Percentiles rank a stretch among this genome's conserved stretches.
These are phyloP conservation scores for Acacia crassicarpa DNA, from an alignment of 306 rosid species.

Conservation along the genomic window DNA sequence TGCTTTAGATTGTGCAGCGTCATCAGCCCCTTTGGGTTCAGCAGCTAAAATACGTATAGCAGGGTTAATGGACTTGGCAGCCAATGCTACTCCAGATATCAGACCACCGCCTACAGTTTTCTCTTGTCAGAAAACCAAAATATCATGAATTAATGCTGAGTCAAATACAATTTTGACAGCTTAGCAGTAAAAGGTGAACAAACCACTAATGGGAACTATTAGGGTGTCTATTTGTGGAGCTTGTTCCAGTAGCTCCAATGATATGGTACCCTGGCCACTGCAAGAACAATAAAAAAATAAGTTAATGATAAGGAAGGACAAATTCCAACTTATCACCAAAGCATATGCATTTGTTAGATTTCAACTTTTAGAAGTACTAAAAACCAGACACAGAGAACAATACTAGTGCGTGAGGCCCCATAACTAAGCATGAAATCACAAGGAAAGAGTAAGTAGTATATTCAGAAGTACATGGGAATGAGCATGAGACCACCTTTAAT, in stretches of 20 bases:
- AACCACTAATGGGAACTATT: slow-evolving; percentile 87
- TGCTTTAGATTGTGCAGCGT: slow-evolving; percentile 86
- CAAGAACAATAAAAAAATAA: slow-evolving; percentile 39
- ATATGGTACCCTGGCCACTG: slow-evolving; percentile 93
- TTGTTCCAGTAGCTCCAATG: slow-evolving; percentile 85
- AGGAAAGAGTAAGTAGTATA: background rate
- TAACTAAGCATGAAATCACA: slow-evolving; percentile 2
- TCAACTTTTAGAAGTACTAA: slow-evolving; percentile 8
- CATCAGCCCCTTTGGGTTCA: slow-evolving; percentile 88
- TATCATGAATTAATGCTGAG: background rate
- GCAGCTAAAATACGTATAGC: slow-evolving; percentile 76
- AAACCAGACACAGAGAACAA: slow-evolving; percentile 6
- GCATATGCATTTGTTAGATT: slow-evolving; percentile 13
- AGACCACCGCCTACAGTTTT: slow-evolving; percentile 79
- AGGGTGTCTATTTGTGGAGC: slow-evolving; percentile 71
- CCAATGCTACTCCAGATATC: slow-evolving; percentile 88
- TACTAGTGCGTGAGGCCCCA: background rate
- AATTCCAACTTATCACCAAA: slow-evolving; percentile 9
- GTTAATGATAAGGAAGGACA: slow-evolving; percentile 18
- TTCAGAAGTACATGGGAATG: slow-evolving; percentile 12
- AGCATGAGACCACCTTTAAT: background rate
- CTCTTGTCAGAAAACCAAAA: slow-evolving; percentile 22
- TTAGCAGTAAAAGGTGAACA: slow-evolving; percentile 34
- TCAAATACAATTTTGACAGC: background rate
- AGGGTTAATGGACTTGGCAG: slow-evolving; percentile 87